phyloP scores from a whole-genome alignment of 805 yeast species.

The Lipomyces lipofer region DNA sequence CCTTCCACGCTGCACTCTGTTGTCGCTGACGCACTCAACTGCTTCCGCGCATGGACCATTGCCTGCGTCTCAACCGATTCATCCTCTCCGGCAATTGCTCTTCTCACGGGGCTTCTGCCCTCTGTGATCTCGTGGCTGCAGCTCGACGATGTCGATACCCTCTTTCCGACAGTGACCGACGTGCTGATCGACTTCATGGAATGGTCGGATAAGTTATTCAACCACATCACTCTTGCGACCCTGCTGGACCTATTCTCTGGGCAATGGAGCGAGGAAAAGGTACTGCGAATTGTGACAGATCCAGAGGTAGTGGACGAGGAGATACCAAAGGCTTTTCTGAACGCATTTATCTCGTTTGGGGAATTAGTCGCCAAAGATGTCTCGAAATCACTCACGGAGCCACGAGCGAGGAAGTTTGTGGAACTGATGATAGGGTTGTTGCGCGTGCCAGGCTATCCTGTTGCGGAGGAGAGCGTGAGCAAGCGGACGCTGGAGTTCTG shows the following conservation, averaged over 20 bases:
- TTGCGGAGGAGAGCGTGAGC: slow-evolving; percentile 22
- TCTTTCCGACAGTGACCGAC: slow-evolving; percentile 19
- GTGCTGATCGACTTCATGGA: slow-evolving; percentile 26
- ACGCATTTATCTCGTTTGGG: slow-evolving; percentile 23
- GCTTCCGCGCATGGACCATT: slow-evolving; percentile 24
- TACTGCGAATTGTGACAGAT: slow-evolving; percentile 40
- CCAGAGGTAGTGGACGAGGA: slow-evolving; percentile 42
- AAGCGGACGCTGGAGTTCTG: slow-evolving; percentile 33
- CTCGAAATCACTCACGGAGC: slow-evolving; percentile 2
- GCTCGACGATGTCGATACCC: slow-evolving; percentile 15
- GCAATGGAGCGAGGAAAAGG: slow-evolving; percentile 20
- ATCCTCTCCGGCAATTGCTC: neutral
- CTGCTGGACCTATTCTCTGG: slow-evolving; percentile 16
- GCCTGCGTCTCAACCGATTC: slow-evolving; percentile 9
- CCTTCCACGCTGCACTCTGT: slow-evolving; percentile 9
- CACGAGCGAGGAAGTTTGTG: slow-evolving; percentile 8
- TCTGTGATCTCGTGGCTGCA: slow-evolving; percentile 6
- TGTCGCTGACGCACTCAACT: slow-evolving; percentile 12
- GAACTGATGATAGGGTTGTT: slow-evolving; percentile 16
- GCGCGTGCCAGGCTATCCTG: slow-evolving; percentile 24
- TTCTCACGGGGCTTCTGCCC: slow-evolving; percentile 8
- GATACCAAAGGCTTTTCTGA: slow-evolving; percentile 28
- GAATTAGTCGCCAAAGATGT: slow-evolving; percentile 22
- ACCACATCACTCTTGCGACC: neutral
- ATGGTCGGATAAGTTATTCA: slow-evolving; percentile 20